Base-by-base conservation (phyloP, 1,284 basidiomycete genomes). In the Chalciporus piperatoides region DNA sequence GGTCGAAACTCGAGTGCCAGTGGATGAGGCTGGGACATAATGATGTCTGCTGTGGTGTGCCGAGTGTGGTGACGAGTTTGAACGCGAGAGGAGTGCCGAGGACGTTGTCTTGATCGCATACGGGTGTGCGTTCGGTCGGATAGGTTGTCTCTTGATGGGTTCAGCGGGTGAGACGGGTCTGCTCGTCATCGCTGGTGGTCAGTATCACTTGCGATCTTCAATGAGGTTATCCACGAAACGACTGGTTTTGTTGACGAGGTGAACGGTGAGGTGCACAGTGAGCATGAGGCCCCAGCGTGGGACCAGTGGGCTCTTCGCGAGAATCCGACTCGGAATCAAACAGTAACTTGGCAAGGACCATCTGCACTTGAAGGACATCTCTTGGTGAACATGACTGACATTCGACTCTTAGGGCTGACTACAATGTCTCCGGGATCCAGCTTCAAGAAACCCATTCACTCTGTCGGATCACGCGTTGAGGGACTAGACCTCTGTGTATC, bases 71-170 rank as follows among this genome's bases (percentile, higher is more conserved):
- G 68, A 63, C 9, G 63, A 62, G 44, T 57, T 72, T 11, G 69
- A 71, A 19, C 71, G 61, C 17, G 71, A 70, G 35, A 73, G 50
- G 23, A 71, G 33, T 6, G 58, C 72, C 11, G 70, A 67, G 6
- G 71, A 70, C 0, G 71, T 72, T 5, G 69, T 72, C 53, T 68
- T 71, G 39, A 71, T 59, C 12, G 68, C 61, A 48, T 72, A 73
- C 4, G 69, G 69, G 51, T 73, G 71, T 5, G 66, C 57, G 23
- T 70, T 68, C 8, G 60, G 58, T 30, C 47, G 55, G 24, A 68
- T 36, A 33, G 42, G 32, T n/a, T 52, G 48, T 41, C 51, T 60
- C 54, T 52, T 61, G 36, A 45, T 46, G 1, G 53, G 33, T 44
- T 61, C 53, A 7, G 23, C 43, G 25, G 62, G 60, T 14, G 54